A percentile compares a stretch with the other conserved stretches of the same genome.
phyloP scores from a whole-genome alignment of 768 basidiomycete genomes.

The Kondoa subrosea region DNA sequence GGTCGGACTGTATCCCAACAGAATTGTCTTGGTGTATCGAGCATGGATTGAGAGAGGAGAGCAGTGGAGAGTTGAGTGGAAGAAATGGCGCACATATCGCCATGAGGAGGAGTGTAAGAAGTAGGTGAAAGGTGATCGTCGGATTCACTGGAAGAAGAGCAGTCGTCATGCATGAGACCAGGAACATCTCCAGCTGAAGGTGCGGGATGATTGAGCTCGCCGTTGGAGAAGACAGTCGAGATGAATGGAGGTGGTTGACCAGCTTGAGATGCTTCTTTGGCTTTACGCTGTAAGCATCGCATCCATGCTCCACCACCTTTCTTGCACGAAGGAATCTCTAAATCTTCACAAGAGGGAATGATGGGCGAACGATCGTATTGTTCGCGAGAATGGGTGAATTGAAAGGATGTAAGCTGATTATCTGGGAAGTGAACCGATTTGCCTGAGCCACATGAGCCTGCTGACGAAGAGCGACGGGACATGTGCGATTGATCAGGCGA shows the following conservation, averaged over 20 bases:
- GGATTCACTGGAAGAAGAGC: slow-evolving; percentile 1
- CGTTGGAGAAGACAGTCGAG: neutral
- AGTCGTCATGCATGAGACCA: slow-evolving; percentile 1
- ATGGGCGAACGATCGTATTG: slow-evolving; percentile 26
- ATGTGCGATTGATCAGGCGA: slow-evolving; percentile 14
- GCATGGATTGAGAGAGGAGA: neutral
- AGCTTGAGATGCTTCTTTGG: neutral
- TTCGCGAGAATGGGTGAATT: slow-evolving; percentile 22
- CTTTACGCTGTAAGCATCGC: slow-evolving; percentile 20
- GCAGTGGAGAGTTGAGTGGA: neutral
- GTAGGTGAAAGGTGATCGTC: slow-evolving; percentile 2
- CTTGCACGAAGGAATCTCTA: slow-evolving; percentile 21
- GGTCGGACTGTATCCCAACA: neutral
- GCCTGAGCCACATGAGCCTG: neutral
- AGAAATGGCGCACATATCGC: neutral
- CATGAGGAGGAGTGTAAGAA: neutral
- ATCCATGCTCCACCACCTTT: slow-evolving; percentile 22
- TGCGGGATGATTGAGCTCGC: neutral
- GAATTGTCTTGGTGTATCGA: neutral
- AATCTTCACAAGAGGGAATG: slow-evolving; percentile 20
- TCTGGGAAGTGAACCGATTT: slow-evolving; percentile 25
- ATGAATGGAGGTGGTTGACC: slow-evolving; percentile 7
- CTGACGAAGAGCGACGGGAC: slow-evolving; percentile 25
- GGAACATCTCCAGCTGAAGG: neutral
- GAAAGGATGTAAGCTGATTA: slow-evolving; percentile 19